Conservation (phyloP, 805 yeast species). For the Kodamaea hsintzibuensis region DNA sequence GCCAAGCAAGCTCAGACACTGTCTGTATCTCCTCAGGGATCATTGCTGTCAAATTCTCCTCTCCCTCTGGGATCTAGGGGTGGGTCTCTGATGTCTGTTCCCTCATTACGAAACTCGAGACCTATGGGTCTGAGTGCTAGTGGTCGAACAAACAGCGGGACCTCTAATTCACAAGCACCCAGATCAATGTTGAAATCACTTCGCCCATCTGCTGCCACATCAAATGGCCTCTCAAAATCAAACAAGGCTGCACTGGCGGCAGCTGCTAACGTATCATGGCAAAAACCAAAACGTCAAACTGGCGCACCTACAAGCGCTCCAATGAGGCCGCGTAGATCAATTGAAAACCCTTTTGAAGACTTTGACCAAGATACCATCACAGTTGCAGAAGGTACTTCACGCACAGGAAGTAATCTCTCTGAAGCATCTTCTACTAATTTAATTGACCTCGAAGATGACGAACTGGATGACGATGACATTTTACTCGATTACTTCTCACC, state of each 20-base stretch:
- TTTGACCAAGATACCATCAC: conserved; percentile 36
- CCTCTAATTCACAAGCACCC: conserved; percentile 14
- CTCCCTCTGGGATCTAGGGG: conserved; percentile 2
- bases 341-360: conserved; percentile 33
- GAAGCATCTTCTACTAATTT: not conserved
- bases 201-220: conserved; percentile 17
- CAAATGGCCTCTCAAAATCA: conserved; percentile 13
- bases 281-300: conserved; percentile 15
- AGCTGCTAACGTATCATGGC: conserved; percentile 36
- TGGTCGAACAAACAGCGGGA: conserved; percentile 9
- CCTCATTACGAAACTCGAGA: conserved; percentile 17
- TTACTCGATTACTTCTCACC: conserved; percentile 19
- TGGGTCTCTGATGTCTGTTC: conserved; percentile 18
- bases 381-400: not conserved
- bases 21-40: not conserved
- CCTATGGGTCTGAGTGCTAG: conserved; percentile 4
- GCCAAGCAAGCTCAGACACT: conserved; percentile 4
- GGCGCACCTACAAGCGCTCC: conserved; percentile 1
- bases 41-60: not conserved
- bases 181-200: conserved; percentile 35
- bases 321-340: not conserved
- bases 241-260: conserved; percentile 21
- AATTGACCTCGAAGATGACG: conserved; percentile 6
- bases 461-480: conserved; percentile 5
- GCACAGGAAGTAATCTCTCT: conserved; percentile 3